Base-by-base conservation (phyloP, 345 rosid genomes). In the Cardiospermum halicacabum region DNA sequence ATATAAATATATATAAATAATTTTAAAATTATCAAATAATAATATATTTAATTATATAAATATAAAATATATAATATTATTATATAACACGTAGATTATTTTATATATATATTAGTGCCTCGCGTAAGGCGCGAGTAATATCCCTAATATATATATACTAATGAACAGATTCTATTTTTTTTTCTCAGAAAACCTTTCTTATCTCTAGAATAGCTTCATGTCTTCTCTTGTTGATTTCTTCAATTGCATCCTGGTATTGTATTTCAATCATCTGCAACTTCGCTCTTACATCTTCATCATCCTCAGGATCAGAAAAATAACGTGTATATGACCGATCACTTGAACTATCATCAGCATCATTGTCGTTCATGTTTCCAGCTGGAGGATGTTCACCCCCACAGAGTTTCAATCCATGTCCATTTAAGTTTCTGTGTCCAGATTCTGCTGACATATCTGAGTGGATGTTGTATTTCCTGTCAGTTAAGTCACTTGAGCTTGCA, bases 201-300 rank as follows among this genome's bases (percentile, higher is more conserved):
- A 75, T 73, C 79, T 81, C 82, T 54, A 77, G 66, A 58, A 92
- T 82, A 2, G 96, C 92, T 65, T 82, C 90, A 39, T 87, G 81
- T 72, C 87, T 82, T 78, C 61, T 78, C 85, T 56, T 85, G 53
- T 48, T 37, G 68, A 89, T 78, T 71, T 82, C 84, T 65, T 82
- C 74, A 69, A 85, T 55, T 37, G 81, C 80, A 57, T 85, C 85
- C 70, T 64, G 75, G 65, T 84, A 92, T 73, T 81, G 84, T 19
- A 68, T 67, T 66, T 92, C 96, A 50, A 89, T 89, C 59, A 62
- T 74, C 62, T 74, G 77, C 27, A 91, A 71, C 77, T 84, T 89
- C 60, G 66, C 31, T 72, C 69, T 78, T 50, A 85, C 64, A 54
- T 75, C 82, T 40, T 75, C 82, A 21, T 82, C 74, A 53, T 73